These are phyloP conservation scores for Paramecium octaurelia DNA, from an alignment of 73 alveolate species.

Conservation along the genomic window DNA sequence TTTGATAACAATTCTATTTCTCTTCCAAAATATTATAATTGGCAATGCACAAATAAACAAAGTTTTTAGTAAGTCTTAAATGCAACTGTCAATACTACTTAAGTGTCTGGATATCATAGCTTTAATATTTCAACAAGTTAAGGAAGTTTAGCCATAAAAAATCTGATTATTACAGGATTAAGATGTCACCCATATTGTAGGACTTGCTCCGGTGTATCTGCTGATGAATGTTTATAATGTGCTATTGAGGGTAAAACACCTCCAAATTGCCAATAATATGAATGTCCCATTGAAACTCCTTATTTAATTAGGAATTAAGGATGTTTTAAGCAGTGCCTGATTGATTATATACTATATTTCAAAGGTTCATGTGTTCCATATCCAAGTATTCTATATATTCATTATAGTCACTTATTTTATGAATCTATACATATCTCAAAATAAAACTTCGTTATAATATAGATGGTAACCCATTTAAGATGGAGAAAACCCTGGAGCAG, in stretches of 20 bases:
- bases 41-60: not conserved
- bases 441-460: not conserved
- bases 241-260: not conserved
- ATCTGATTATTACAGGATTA: not conserved
- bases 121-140: not conserved
- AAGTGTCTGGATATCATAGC: not conserved
- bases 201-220: not conserved
- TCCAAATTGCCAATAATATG: not conserved
- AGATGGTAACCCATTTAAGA: not conserved
- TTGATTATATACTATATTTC: not conserved
- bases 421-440: not conserved
- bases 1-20: not conserved
- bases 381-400: not conserved
- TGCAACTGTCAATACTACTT: not conserved
- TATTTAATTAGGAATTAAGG: not conserved
- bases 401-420: not conserved
- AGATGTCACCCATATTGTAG: not conserved
- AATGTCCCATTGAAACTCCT: not conserved
- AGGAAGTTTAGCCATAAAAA: not conserved
- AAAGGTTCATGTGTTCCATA: not conserved
- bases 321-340: not conserved
- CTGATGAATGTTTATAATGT: not conserved
- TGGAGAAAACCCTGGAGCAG: not conserved
- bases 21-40: no score
- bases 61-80: not conserved